Evolutionary conservation across 2,329 filamentous ascomycete species (phyloP), one percentile per base, ranked within the genome.

Genomic region (Talaromyces verruculosus): DNA sequence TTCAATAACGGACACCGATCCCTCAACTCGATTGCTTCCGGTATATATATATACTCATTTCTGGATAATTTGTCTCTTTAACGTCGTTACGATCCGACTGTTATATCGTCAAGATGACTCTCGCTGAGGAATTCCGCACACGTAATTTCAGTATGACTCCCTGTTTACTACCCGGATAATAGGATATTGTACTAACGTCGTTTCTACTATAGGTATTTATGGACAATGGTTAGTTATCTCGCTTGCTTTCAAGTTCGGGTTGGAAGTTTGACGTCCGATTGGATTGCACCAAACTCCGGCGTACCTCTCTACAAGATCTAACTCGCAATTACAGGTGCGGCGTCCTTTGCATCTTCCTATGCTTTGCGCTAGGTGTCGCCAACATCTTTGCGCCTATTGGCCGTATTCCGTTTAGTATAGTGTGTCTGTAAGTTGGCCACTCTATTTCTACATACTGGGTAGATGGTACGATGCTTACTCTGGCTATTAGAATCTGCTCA

Each of bases 341-440:
- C 62, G 84, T 89, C 61, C 71, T 89, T 35, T 87, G 84, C 78
- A 87, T 89, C 71, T 76, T 89, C 69, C 82, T 91, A 33, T 89
- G 87, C 76, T 85, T 89, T 70, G 88, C 89, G 19, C 81, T 91
- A 25, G 87, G 88, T 58, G 87, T 91, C 67, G 87, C 88, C 63
- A 89, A 89, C 73, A 85, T 91, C 72, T 89, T 91, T 74, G 83
- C 87, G 71, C 82, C 88, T 69, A 64, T 69, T 30, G 78, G 86
- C 58, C 79, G 88, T 45, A 87, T 90, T 68, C 79, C 88, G 39
- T 88, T 89, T 67, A 86, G 87, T 68, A 78, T 84, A 64, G 73
- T 87, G 62, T 84, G 84, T 77, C 75, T 87, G 85, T 87, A 76
- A 75, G 85, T 78, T 39, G 68, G 57, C 37, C 19, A 45, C 13